These are phyloP conservation scores for Aspergillus piperis DNA, from an alignment of 2,329 filamentous ascomycete species.

Conservation along the genomic window DNA sequence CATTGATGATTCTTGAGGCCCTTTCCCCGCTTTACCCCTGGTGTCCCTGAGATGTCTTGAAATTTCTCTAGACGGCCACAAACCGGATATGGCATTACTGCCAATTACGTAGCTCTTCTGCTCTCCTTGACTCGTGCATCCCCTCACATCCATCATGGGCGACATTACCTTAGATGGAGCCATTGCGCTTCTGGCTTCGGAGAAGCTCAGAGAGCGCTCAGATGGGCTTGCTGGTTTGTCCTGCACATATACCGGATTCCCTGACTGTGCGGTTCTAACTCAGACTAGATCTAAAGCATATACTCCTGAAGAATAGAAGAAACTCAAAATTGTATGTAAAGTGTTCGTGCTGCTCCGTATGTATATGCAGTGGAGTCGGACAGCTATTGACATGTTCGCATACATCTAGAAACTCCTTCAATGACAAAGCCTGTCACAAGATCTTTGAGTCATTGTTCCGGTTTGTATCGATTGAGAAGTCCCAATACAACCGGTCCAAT, in stretches of 20 bases:
- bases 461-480: slow-evolving; percentile 69
- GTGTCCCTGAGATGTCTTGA: neutral
- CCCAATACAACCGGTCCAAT: slow-evolving; percentile 58
- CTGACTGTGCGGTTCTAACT: slow-evolving; percentile 16
- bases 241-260: neutral
- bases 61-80: neutral
- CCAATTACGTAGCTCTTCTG: neutral
- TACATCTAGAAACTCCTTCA: slow-evolving; percentile 50
- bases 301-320: slow-evolving; percentile 56
- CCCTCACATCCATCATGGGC: slow-evolving; percentile 33
- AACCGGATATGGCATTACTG: neutral
- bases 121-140: no score
- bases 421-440: slow-evolving; percentile 76
- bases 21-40: neutral
- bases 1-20: neutral
- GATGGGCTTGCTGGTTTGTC: slow-evolving; percentile 52
- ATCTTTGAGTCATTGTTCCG: slow-evolving; percentile 81
- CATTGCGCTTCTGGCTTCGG: slow-evolving; percentile 46
- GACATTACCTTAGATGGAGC: slow-evolving; percentile 46
- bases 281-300: slow-evolving; percentile 54
- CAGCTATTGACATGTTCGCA: slow-evolving; percentile 17
- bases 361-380: neutral
- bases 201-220: slow-evolving; percentile 48
- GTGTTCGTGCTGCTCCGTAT: neutral
- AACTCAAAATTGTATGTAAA: slow-evolving; percentile 39